These are phyloP conservation scores for Drosera capensis DNA, from an alignment of 148 eudicot genomes.

Conservation along the genomic window DNA sequence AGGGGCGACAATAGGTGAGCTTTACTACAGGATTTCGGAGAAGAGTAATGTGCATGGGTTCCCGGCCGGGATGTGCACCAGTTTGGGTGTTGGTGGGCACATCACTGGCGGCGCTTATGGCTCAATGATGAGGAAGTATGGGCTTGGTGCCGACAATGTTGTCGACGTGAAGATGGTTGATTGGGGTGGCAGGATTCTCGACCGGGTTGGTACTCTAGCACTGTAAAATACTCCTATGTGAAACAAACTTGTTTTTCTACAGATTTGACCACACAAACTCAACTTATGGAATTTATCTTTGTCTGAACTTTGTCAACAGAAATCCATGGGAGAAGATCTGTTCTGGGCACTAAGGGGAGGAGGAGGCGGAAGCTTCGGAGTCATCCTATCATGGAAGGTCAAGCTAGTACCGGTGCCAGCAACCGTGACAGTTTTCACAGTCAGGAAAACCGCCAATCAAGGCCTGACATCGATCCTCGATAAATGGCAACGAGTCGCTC, in stretches of 20 bases:
- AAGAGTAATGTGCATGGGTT: conserved; percentile 6
- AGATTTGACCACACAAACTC: no score
- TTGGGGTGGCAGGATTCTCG: conserved; percentile 1
- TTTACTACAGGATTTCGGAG: conserved; percentile 7
- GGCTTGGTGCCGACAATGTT: conserved; percentile 7
- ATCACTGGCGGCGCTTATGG: conserved; percentile 10
- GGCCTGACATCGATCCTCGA: conserved; percentile 3
- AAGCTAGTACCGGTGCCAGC: conserved; percentile 5
- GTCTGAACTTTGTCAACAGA: neutral
- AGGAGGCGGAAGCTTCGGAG: conserved; percentile 8
- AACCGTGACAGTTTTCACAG: conserved; percentile 7
- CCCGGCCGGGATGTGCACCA: conserved; percentile 7
- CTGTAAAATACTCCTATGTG: no score
- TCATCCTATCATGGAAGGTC: conserved; percentile 8
- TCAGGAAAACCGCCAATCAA: conserved; percentile 5
- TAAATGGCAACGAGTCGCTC: conserved; percentile 6
- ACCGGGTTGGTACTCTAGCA: conserved; percentile 2
- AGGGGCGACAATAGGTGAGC: conserved; percentile 8
- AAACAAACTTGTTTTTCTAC: no score
- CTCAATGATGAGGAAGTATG: conserved; percentile 6
- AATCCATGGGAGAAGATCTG: conserved; percentile 7
- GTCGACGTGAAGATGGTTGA: conserved; percentile 4
- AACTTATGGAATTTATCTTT: no score
- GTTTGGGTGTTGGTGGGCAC: conserved; percentile 10
- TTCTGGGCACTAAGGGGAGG: conserved; percentile 9